phyloP scores from a whole-genome alignment of 352 stramenopile genomes.

The Globisporangium parvum region DNA sequence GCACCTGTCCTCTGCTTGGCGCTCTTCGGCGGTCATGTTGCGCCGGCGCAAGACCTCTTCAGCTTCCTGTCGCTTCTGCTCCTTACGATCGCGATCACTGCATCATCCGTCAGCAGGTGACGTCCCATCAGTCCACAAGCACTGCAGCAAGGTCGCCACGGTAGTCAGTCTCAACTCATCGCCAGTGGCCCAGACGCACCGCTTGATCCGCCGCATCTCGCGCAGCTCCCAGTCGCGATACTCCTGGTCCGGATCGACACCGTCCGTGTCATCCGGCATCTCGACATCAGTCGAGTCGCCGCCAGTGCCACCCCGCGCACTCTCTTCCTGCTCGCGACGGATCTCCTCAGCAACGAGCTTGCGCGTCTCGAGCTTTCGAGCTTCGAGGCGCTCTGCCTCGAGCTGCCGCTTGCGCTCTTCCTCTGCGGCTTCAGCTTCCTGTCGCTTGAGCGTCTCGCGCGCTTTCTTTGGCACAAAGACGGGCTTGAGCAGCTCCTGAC shows the following conservation, averaged over 20 bases:
- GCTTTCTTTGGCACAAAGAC: constrained; percentile 90
- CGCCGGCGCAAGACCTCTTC: constrained; percentile 83
- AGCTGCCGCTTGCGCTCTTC: constrained; percentile 50
- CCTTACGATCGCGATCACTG: constrained; percentile 79
- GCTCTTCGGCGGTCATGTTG: constrained; percentile 96
- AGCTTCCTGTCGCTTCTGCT: constrained; percentile 75
- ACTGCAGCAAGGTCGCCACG: too few species aligned
- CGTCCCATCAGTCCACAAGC: too few species aligned
- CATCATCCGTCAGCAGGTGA: not conserved
- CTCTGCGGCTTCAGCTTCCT: constrained; percentile 76
- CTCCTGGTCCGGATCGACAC: constrained; percentile 85
- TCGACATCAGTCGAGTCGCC: constrained; percentile 61
- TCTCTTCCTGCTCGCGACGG: constrained; percentile 55
- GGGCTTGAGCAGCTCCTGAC: constrained; percentile 82
- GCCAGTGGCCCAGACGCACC: constrained; percentile 22
- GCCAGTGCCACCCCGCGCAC: constrained; percentile 21
- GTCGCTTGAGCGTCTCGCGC: constrained; percentile 72
- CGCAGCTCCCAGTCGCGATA: constrained; percentile 92
- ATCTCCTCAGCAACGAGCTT: constrained; percentile 75
- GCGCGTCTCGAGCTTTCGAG: constrained; percentile 62
- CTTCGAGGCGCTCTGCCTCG: constrained; percentile 37
- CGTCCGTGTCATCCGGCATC: constrained; percentile 89
- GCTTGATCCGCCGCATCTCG: constrained; percentile 90
- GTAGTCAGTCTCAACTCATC: not conserved
- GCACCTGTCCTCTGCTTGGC: constrained; percentile 86